Evolutionary conservation across 768 basidiomycete species (phyloP), one percentile per base, ranked within the genome.

Genomic region (Suillus paluster): DNA sequence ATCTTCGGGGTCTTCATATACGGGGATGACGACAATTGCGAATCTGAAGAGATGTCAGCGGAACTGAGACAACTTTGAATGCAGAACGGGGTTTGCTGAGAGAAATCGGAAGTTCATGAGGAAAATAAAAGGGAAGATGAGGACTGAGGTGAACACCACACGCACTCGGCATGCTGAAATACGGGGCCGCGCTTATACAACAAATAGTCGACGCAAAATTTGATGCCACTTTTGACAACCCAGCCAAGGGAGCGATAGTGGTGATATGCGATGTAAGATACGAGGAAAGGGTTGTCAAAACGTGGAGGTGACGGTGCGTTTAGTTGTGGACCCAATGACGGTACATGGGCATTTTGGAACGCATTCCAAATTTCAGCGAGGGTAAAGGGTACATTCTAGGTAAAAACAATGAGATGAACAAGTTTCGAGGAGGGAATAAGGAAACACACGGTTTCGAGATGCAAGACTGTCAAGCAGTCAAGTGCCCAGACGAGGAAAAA

Each of bases 181-280:
- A 97, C 93, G 3, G 97, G 95, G 0, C 97, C 97, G 14, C 92
- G 86, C 68, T 94, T 95, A 75, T 99, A 99, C 30, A 99, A 77
- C 11, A 99, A 84, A 77, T 91, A 95, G 70, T 99, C 97, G 42
- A 91, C 91, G 68, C 96, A 98, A 76, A 99, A 99, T 75, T 99
- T 99, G 80, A 97, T 88, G 1, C 97, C 97, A 33, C 88, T 87
- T 75, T 95, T 94, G 65, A 97, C 89, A 21, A 98, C 93, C 97
- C 97, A 99, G 27, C 97, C 97, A 9, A 99, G 83, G 5, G 95
- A 95, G 17, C 97, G 87, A 71, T 92, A 99, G 75, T 99, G 95
- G 73, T 99, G 97, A 70, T 96, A 97, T 4, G 86, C 87, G 54
- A 89, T 87, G 68, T 98, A 99, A 69, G 92, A 84, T 44, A 99